Base-by-base conservation (phyloP, 2,329 filamentous ascomycete genomes). In the Penicillium sp. region DNA sequence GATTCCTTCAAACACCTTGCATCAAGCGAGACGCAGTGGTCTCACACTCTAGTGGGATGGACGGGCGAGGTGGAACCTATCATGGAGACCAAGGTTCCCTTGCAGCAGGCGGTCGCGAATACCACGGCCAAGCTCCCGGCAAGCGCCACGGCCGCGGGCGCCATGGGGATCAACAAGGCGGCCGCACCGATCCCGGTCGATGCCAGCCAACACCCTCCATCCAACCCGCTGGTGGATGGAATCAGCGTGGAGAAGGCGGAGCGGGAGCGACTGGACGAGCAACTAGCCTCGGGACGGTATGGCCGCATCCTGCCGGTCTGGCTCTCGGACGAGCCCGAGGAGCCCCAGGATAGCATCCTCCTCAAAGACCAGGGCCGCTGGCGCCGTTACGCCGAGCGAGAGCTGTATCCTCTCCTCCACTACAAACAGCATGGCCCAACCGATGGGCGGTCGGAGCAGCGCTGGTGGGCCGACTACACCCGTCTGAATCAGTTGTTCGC, bases 341-440 rank as follows among this genome's bases (percentile, higher is more conserved):
- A 80, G 5, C 76, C 81, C 0, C 79, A 86, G 33, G 86, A 88
- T 33, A 73, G 75, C 35, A 80, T 90, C 44, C 75, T 80, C 34
- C 75, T 97, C 55, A 87, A 85, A 59, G 87, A 95, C 59, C 90
- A 96, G 72, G 76, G 78, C 29, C 79, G 90, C 55, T 97, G 93
- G 91, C 81, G 90, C 54, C 81, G 86, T 36, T 97, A 93, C 68
- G 89, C 90, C 12, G 90, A 96, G 72, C 84, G 90, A 64, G 88
- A 95, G 60, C 77, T 97, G 27, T 96, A 95, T 72, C 90, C 88
- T 1, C 79, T 96, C 8, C 90, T 96, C 66, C 91, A 97, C 71
- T 97, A 97, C 77, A 95, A 95, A 72, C 88, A 93, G 64, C 88
- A 95, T 64, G 88, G 90, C 66, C 89, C 91, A 1, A 88, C 84